phyloP scores from a whole-genome alignment of 1,284 basidiomycete genomes.

The Volvariella volvacea region DNA sequence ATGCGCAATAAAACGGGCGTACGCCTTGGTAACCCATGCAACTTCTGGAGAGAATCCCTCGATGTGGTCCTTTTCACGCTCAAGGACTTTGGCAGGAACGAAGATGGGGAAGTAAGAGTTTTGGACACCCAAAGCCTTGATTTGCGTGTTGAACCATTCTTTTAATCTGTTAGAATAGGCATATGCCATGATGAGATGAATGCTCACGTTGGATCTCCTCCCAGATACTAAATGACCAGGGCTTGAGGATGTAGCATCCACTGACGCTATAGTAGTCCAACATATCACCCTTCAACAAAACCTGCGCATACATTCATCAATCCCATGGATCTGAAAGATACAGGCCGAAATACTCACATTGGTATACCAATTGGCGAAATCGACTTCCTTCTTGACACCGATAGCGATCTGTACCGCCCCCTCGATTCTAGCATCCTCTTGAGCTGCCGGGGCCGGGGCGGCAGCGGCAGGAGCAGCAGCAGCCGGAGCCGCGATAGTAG shows the following conservation, averaged over 20 bases:
- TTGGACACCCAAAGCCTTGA: constrained; percentile 93
- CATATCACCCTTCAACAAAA: constrained; percentile 98
- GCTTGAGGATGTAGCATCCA: constrained; percentile 98
- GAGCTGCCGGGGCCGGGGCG: constrained; percentile 30
- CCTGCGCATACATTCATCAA: constrained; percentile 38
- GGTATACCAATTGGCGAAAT: constrained; percentile 93
- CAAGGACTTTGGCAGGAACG: constrained; percentile 87
- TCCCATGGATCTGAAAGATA: constrained; percentile 1
- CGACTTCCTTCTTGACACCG: constrained; percentile 91
- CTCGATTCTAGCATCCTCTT: constrained; percentile 77
- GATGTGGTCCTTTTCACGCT: constrained; percentile 97
- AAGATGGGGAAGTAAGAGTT: constrained; percentile 99
- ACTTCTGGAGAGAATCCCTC: constrained; percentile 99
- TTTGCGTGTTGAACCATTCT: constrained; percentile 90
- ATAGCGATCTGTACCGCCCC: constrained; percentile 89
- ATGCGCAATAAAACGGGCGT: constrained; percentile 25
- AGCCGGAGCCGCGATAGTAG: constrained; percentile 40
- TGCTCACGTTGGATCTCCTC: constrained; percentile 83
- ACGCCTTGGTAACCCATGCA: constrained; percentile 98
- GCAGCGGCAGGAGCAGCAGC: constrained; percentile 24
- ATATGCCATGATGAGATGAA: constrained; percentile 3
- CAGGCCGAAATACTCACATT: constrained; percentile 54
- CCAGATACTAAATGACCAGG: constrained; percentile 98
- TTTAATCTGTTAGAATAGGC: constrained; percentile 4
- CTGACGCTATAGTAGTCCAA: constrained; percentile 98